Evolutionary conservation across 2,329 filamentous ascomycete species (phyloP).

Genomic region (Claviceps africana): DNA sequence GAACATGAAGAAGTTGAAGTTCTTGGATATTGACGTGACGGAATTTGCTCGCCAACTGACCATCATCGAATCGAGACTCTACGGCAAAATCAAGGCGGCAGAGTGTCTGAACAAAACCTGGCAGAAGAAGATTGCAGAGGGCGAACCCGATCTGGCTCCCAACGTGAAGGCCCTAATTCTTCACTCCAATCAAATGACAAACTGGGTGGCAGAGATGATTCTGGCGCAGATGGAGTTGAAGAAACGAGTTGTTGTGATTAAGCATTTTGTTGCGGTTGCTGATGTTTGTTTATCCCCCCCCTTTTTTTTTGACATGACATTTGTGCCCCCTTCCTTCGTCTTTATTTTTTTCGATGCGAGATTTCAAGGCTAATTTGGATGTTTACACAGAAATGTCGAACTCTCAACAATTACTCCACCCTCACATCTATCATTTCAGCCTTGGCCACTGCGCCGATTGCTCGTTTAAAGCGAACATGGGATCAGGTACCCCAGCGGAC

Average conservation of each 20-base stretch:
- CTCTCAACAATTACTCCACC: constrained; percentile 91
- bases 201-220: constrained; percentile 99
- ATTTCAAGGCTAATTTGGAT: constrained; percentile 7
- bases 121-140: constrained; percentile 84
- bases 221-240: constrained; percentile 87
- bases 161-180: constrained; percentile 95
- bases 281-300: constrained; percentile 51
- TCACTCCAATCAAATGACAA: constrained; percentile 96
- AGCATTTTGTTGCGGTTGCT: constrained; percentile 92
- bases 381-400: constrained; percentile 65
- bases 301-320: no score
- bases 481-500: constrained; percentile 80
- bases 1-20: constrained; percentile 99
- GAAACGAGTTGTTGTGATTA: constrained; percentile 92
- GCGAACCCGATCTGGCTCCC: constrained; percentile 70
- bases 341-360: no score
- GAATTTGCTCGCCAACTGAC: constrained; percentile 97
- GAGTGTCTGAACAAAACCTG: constrained; percentile 98
- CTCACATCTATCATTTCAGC: constrained; percentile 96
- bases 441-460: constrained; percentile 84
- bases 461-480: constrained; percentile 88
- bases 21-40: constrained; percentile 86
- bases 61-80: constrained; percentile 88
- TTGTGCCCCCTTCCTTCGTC: no score
- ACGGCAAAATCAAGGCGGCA: constrained; percentile 88